phyloP scores from a whole-genome alignment of 192 early-diverging fungal species.

The Mycoemilia scoparia region DNA sequence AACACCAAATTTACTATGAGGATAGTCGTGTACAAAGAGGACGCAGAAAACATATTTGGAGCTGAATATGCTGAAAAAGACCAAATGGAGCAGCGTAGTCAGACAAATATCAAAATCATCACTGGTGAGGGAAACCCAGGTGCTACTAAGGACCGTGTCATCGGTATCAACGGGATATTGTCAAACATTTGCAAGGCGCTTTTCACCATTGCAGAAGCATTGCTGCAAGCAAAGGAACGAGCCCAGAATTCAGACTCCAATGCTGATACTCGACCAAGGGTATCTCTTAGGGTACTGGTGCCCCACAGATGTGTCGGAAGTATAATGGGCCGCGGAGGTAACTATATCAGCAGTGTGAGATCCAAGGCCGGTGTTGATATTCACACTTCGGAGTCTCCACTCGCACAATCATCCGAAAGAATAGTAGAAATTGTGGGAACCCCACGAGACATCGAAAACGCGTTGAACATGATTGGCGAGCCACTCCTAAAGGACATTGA shows the following conservation, averaged over 20 bases:
- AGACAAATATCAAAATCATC: constrained; percentile 9
- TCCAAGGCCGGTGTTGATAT: constrained; percentile 15
- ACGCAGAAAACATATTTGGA: constrained; percentile 23
- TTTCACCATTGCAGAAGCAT: not conserved
- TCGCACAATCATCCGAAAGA: constrained; percentile 19
- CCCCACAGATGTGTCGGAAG: constrained; percentile 29
- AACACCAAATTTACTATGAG: constrained; percentile 23
- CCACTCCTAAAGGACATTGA: constrained; percentile 18
- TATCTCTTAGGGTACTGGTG: constrained; percentile 21
- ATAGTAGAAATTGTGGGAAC: constrained; percentile 20
- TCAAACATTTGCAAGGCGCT: not conserved
- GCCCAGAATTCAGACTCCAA: not conserved
- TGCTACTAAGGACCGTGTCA: constrained; percentile 1
- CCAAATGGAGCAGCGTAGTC: constrained; percentile 8
- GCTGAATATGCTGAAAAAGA: constrained; percentile 4
- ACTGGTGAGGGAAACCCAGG: constrained; percentile 9
- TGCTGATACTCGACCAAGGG: not conserved
- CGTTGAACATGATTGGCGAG: constrained; percentile 14
- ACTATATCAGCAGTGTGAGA: constrained; percentile 24
- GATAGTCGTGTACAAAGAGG: constrained; percentile 27
- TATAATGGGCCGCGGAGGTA: constrained; percentile 29
- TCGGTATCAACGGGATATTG: not conserved
- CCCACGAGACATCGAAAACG: constrained; percentile 16
- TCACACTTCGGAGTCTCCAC: constrained; percentile 21
- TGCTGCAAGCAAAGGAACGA: not conserved